Evolutionary conservation across 345 rosid genomes (phyloP).

Genomic region (Hypericum androsaemum): DNA sequence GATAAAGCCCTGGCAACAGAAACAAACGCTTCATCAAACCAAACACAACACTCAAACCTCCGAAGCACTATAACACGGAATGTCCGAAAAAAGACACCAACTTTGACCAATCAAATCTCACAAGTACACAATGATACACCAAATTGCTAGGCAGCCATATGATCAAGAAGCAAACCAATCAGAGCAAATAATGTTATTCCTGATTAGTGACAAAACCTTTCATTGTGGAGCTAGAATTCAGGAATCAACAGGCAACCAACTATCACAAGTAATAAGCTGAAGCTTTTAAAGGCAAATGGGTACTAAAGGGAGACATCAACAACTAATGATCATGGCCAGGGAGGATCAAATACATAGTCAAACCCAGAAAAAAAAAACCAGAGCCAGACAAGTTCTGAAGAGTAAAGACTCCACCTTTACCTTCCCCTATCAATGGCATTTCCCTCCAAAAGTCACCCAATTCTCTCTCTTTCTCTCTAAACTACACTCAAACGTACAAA

Average conservation of each 20-base stretch:
- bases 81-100: background rate
- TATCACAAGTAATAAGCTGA: conserved; percentile 9
- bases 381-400: conserved; percentile 22
- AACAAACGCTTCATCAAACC: background rate
- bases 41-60: background rate
- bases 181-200: conserved; percentile 5
- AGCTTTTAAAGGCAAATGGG: conserved; percentile 20
- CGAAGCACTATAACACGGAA: conserved; percentile 5
- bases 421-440: conserved; percentile 33
- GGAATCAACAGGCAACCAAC: conserved; percentile 8
- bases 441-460: conserved; percentile 33
- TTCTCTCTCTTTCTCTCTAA: conserved; percentile 21
- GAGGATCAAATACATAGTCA: conserved; percentile 13
- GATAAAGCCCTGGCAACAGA: conserved; percentile 3
- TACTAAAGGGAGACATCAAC: conserved; percentile 15
- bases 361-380: conserved; percentile 21
- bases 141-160: too few relatives aligned
- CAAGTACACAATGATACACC: too few relatives aligned
- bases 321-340: background rate
- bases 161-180: background rate
- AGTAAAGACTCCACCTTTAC: conserved; percentile 31
- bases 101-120: too few relatives aligned
- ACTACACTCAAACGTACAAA: background rate
- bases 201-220: conserved; percentile 2
- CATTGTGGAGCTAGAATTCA: conserved; percentile 1